Evolutionary conservation across 345 rosid genomes (phyloP).

Genomic region (Citrus medica): DNA sequence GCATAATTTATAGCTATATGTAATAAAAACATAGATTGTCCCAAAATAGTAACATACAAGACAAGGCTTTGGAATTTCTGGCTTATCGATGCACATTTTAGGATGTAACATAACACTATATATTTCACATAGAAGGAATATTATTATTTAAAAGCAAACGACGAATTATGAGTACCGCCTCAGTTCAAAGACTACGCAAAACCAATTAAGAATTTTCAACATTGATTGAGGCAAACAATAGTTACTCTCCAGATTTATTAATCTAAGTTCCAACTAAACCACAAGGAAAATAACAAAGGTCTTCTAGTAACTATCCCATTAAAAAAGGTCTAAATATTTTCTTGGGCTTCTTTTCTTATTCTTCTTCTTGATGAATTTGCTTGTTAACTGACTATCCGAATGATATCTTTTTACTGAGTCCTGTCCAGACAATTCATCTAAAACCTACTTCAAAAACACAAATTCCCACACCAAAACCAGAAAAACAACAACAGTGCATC

Average conservation of each 20-base stretch:
- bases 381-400: background rate
- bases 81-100: background rate
- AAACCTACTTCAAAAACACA: background rate
- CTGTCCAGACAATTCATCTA: background rate
- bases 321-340: background rate
- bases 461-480: background rate
- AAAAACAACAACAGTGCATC: constrained; percentile 1
- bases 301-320: background rate
- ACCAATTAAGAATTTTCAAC: background rate
- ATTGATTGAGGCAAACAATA: background rate
- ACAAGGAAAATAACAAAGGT: background rate
- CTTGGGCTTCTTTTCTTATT: background rate
- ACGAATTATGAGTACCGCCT: background rate
- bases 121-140: background rate
- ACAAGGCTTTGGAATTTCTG: background rate
- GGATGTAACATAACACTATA: background rate
- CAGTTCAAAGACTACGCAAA: background rate
- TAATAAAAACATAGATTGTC: background rate
- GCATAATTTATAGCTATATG: background rate
- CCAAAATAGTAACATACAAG: background rate
- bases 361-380: background rate
- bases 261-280: background rate
- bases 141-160: background rate
- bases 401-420: background rate
- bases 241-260: background rate